phyloP scores from a whole-genome alignment of 1,284 basidiomycete species.

The Heterobasidion occidentale region DNA sequence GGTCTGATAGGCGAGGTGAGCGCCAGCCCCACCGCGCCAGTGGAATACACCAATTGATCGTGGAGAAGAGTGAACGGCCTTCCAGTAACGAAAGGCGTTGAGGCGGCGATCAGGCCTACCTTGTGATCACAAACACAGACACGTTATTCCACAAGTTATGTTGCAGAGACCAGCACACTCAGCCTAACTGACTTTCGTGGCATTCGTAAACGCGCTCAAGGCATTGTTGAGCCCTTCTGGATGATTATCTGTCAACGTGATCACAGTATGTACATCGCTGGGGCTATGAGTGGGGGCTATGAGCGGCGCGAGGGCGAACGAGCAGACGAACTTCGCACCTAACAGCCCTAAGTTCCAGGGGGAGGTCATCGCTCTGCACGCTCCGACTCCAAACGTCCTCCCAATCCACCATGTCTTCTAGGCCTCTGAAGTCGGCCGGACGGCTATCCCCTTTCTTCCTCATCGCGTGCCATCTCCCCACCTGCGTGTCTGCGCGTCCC shows the following conservation, averaged over 20 bases:
- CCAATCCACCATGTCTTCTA: slow-evolving; percentile 33
- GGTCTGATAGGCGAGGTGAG: slow-evolving; percentile 24
- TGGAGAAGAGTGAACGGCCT: slow-evolving; percentile 72
- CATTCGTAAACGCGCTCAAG: slow-evolving; percentile 37
- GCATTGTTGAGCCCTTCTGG: slow-evolving; percentile 54
- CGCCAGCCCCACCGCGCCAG: slow-evolving; percentile 73
- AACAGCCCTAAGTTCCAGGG: slow-evolving; percentile 26
- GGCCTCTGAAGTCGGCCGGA: neutral
- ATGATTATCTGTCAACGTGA: slow-evolving; percentile 57
- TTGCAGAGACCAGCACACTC: slow-evolving; percentile 2
- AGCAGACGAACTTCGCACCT: slow-evolving; percentile 21
- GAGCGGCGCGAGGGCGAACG: neutral
- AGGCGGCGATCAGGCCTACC: slow-evolving; percentile 68
- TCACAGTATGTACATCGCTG: slow-evolving; percentile 34
- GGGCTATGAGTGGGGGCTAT: neutral
- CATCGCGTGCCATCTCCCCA: slow-evolving; percentile 61
- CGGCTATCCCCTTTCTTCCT: slow-evolving; percentile 14
- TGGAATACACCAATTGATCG: slow-evolving; percentile 45
- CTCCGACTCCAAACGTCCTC: slow-evolving; percentile 38
- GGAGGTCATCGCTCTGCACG: slow-evolving; percentile 20
- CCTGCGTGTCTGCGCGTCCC: slow-evolving; percentile 47
- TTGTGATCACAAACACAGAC: slow-evolving; percentile 19
- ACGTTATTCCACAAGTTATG: neutral
- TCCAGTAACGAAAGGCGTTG: slow-evolving; percentile 83
- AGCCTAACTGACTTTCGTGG: slow-evolving; percentile 39